Conservation (phyloP, 495 filamentous ascomycete species). For the Neurospora sp. region DNA sequence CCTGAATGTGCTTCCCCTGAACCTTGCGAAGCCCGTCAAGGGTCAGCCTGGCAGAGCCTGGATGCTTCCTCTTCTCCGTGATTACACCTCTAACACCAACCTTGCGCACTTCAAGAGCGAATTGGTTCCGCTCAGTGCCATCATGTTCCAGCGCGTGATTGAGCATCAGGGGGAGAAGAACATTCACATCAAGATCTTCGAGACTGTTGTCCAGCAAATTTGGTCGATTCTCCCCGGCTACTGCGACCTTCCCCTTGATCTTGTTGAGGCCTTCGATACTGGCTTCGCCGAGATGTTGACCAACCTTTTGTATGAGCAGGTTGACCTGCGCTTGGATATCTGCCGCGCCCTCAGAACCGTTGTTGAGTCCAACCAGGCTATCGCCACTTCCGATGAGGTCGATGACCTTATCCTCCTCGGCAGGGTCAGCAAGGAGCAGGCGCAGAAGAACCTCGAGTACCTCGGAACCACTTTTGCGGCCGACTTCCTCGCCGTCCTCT, state of each 20-base stretch:
- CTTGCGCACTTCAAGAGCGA: slow-evolving; percentile 75
- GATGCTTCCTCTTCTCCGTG: slow-evolving; percentile 83
- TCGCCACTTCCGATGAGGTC: slow-evolving; percentile 47
- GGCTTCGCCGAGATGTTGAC: slow-evolving; percentile 82
- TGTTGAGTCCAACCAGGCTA: slow-evolving; percentile 81
- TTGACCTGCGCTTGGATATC: slow-evolving; percentile 72
- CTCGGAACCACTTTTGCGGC: slow-evolving; percentile 61
- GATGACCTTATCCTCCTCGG: slow-evolving; percentile 61
- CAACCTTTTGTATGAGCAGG: slow-evolving; percentile 85
- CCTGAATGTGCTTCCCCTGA: slow-evolving; percentile 70
- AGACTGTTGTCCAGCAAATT: slow-evolving; percentile 89
- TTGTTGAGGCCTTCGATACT: slow-evolving; percentile 70
- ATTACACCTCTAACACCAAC: slow-evolving; percentile 74
- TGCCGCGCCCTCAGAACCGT: slow-evolving; percentile 76
- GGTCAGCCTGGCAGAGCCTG: slow-evolving; percentile 82
- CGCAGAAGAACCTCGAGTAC: slow-evolving; percentile 67
- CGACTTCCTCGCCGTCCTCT: slow-evolving; percentile 86
- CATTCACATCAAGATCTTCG: slow-evolving; percentile 93
- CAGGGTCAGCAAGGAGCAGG: slow-evolving; percentile 62
- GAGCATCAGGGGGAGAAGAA: slow-evolving; percentile 73
- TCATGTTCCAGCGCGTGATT: slow-evolving; percentile 78
- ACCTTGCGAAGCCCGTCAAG: slow-evolving; percentile 62
- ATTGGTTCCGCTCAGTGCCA: slow-evolving; percentile 79
- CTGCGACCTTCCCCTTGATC: slow-evolving; percentile 79
- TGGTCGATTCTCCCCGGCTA: slow-evolving; percentile 95